These are phyloP conservation scores for Globisporangium cylindrosporum DNA, from an alignment of 352 stramenopile species.

Conservation along the genomic window DNA sequence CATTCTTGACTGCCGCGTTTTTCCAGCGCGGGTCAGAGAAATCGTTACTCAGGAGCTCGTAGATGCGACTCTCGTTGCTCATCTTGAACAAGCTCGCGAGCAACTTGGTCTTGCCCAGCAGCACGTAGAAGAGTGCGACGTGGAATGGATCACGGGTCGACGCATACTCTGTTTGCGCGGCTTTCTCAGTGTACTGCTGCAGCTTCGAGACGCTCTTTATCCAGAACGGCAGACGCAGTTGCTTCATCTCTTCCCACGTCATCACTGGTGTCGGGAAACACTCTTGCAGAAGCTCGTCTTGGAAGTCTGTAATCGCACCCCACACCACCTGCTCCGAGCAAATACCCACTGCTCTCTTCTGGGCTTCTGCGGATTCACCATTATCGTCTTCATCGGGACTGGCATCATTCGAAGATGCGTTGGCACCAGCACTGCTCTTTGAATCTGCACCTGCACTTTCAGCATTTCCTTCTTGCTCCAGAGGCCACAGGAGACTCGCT, in stretches of 20 bases:
- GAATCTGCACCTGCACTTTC: neutral
- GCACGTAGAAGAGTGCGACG: slow-evolving; percentile 84
- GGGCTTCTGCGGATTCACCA: neutral
- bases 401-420: slow-evolving; percentile 6
- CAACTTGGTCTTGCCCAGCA: slow-evolving; percentile 81
- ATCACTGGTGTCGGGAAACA: slow-evolving; percentile 49
- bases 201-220: slow-evolving; percentile 56
- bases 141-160: slow-evolving; percentile 74
- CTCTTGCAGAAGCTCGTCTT: slow-evolving; percentile 66
- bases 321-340: slow-evolving; percentile 80
- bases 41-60: slow-evolving; percentile 76
- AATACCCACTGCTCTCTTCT: slow-evolving; percentile 31
- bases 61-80: slow-evolving; percentile 72
- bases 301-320: slow-evolving; percentile 63
- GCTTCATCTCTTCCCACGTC: slow-evolving; percentile 66
- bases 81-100: slow-evolving; percentile 86
- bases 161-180: slow-evolving; percentile 75
- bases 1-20: slow-evolving; percentile 89
- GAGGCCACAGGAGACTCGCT: slow-evolving; percentile 65
- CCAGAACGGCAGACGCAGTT: slow-evolving; percentile 77
- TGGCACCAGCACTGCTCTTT: neutral
- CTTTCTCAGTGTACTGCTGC: slow-evolving; percentile 60
- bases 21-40: slow-evolving; percentile 83
- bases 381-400: slow-evolving; percentile 2
- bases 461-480: slow-evolving; percentile 19